phyloP scores from a whole-genome alignment of 1,284 basidiomycete genomes.

The Cutaneotrichosporon dermatis region DNA sequence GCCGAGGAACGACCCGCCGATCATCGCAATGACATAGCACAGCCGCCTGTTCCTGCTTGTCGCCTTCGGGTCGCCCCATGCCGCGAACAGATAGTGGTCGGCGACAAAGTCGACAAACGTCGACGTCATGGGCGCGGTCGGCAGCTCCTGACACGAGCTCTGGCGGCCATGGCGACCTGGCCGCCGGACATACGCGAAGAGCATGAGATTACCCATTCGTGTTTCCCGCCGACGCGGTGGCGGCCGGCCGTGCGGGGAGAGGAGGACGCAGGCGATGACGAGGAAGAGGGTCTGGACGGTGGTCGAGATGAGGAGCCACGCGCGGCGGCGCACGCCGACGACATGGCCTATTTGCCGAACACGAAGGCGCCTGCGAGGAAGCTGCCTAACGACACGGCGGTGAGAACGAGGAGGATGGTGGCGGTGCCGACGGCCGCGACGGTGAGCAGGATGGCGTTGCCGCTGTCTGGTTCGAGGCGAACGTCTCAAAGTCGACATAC shows the following conservation, averaged over 20 bases:
- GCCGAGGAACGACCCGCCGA: slow-evolving; percentile 40
- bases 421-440: slow-evolving; percentile 34
- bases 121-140: slow-evolving; percentile 43
- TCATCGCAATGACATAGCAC: slow-evolving; percentile 38
- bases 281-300: slow-evolving; percentile 29
- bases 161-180: slow-evolving; percentile 46
- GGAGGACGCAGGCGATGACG: slow-evolving; percentile 30
- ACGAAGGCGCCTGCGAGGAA: slow-evolving; percentile 38
- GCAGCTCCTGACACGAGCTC: slow-evolving; percentile 32
- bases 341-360: slow-evolving; percentile 41
- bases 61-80: slow-evolving; percentile 25
- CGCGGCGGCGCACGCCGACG: slow-evolving; percentile 31
- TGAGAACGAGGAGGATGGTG: slow-evolving; percentile 27
- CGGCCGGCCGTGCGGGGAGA: slow-evolving; percentile 27
- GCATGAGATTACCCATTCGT: slow-evolving; percentile 40
- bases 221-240: slow-evolving; percentile 23
- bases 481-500: slow-evolving; percentile 44
- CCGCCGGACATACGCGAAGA: slow-evolving; percentile 47
- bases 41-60: slow-evolving; percentile 37
- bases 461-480: slow-evolving; percentile 48
- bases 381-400: slow-evolving; percentile 36
- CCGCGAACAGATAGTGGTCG: slow-evolving; percentile 38
- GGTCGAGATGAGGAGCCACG: slow-evolving; percentile 36
- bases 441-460: slow-evolving; percentile 48
- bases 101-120: slow-evolving; percentile 46